Conservation (phyloP, 2,329 filamentous ascomycete genomes). For the Fusarium equiseti region DNA sequence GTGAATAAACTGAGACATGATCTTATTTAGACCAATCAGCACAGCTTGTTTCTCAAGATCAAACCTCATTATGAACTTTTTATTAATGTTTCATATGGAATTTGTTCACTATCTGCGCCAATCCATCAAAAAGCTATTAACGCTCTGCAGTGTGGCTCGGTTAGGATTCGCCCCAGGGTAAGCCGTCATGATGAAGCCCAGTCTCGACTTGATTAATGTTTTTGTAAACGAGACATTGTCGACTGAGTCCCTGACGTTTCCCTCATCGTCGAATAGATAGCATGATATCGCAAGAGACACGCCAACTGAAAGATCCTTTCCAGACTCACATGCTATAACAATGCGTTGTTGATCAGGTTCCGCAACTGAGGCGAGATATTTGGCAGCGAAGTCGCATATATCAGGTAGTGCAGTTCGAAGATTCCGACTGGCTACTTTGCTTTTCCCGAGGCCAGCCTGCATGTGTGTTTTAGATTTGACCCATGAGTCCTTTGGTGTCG, state of each 20-base stretch:
- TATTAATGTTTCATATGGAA: background rate
- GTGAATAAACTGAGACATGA: background rate
- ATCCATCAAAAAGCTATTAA: conserved; percentile 90
- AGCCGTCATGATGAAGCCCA: conserved; percentile 85
- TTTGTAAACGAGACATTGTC: conserved; percentile 70
- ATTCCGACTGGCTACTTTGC: conserved; percentile 85
- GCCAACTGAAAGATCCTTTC: conserved; percentile 84
- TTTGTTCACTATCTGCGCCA: conserved; percentile 50
- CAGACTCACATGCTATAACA: conserved; percentile 79
- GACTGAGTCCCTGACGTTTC: conserved; percentile 54
- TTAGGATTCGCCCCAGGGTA: conserved; percentile 86
- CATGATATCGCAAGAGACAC: conserved; percentile 82
- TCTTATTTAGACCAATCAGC: background rate
- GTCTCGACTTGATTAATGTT: conserved; percentile 77
- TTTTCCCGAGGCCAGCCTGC: conserved; percentile 74
- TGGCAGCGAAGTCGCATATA: conserved; percentile 68
- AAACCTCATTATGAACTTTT: background rate
- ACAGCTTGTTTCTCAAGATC: background rate
- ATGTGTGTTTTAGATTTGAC: conserved; percentile 55
- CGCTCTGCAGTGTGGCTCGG: conserved; percentile 86
- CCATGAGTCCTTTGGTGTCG: conserved; percentile 60
- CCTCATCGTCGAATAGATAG: conserved; percentile 75
- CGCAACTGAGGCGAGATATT: conserved; percentile 49
- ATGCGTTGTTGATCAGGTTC: conserved; percentile 45
- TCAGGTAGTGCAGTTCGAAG: conserved; percentile 77